A percentile compares a stretch with the other conserved stretches of the same genome.
Conservation (phyloP, 805 yeast genomes). For the Peterozyma toletana region DNA sequence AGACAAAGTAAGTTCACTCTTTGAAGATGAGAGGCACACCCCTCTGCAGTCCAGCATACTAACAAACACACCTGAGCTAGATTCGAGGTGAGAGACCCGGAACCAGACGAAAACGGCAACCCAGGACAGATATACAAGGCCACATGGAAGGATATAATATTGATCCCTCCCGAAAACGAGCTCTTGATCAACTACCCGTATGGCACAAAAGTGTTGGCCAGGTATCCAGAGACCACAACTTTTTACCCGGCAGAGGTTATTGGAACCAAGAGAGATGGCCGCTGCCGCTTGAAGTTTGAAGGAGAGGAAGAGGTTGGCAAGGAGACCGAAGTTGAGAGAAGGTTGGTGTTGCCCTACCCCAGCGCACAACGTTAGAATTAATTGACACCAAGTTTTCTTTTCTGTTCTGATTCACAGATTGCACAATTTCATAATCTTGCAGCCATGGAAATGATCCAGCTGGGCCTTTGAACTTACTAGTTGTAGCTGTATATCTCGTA, state of each 20-base stretch:
- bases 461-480: no score
- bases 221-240: constrained; percentile 96
- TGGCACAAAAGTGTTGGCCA: constrained; percentile 79
- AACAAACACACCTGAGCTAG: constrained; percentile 19
- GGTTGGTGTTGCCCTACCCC: constrained; percentile 76
- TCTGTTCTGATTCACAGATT: no score
- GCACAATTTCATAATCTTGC: no score
- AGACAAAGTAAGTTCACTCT: constrained; percentile 28
- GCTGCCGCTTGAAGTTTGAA: constrained; percentile 76
- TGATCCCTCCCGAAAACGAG: constrained; percentile 53
- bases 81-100: constrained; percentile 95
- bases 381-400: no score
- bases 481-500: no score
- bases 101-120: constrained; percentile 89
- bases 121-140: constrained; percentile 85
- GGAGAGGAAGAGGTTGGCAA: constrained; percentile 97
- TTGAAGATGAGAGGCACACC: background rate
- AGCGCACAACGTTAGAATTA: background rate
- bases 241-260: constrained; percentile 92
- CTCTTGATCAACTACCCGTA: constrained; percentile 52
- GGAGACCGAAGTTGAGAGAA: constrained; percentile 86
- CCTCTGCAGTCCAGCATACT: constrained; percentile 5
- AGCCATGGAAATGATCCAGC: no score
- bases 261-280: constrained; percentile 67
- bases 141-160: constrained; percentile 67